A percentile compares a stretch with the other conserved stretches of the same genome.
Evolutionary conservation across 2,329 filamentous ascomycete genomes (phyloP).

Genomic region (Exophiala sp.): DNA sequence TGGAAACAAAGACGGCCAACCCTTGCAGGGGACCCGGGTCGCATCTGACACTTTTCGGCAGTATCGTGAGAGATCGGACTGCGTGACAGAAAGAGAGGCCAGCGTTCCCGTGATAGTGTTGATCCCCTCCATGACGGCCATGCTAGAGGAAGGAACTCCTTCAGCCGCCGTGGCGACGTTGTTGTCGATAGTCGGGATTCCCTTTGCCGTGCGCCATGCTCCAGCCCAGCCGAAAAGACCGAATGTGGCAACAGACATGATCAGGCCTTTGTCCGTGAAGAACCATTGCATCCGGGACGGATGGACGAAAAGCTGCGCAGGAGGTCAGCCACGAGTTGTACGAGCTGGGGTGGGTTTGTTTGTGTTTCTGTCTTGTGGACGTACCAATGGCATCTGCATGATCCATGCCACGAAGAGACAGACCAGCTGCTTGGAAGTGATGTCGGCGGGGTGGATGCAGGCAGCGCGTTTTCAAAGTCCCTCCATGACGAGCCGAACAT

Average conservation of each 20-base stretch:
- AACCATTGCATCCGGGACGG: constrained; percentile 6
- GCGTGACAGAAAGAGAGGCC: constrained; percentile 5
- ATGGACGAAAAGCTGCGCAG: constrained; percentile 1
- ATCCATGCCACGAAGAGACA: constrained; percentile 5
- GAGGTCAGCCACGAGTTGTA: not conserved
- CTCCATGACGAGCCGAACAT: constrained; percentile 3
- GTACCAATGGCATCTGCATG: constrained; percentile 4
- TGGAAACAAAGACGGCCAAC: constrained; percentile 33
- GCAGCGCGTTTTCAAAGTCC: constrained; percentile 1
- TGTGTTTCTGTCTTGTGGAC: not conserved
- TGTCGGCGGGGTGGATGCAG: constrained; percentile 1
- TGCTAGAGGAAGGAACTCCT: not conserved
- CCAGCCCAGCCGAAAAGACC: constrained; percentile 2
- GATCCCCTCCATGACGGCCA: constrained; percentile 3
- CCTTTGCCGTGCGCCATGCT: constrained; percentile 3
- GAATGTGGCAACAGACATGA: constrained; percentile 4
- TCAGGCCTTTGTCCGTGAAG: constrained; percentile 5
- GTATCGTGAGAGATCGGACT: constrained; percentile 7
- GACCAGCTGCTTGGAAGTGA: constrained; percentile 5
- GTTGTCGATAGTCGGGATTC: constrained; percentile 5
- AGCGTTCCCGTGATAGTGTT: constrained; percentile 6
- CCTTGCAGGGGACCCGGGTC: constrained; percentile 1
- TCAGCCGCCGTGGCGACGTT: not conserved
- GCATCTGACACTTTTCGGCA: constrained; percentile 8
- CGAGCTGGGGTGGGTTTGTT: too few species aligned